Evolutionary conservation across 495 filamentous ascomycete genomes (phyloP).

Genomic region (Staphylotrichum longicolle): DNA sequence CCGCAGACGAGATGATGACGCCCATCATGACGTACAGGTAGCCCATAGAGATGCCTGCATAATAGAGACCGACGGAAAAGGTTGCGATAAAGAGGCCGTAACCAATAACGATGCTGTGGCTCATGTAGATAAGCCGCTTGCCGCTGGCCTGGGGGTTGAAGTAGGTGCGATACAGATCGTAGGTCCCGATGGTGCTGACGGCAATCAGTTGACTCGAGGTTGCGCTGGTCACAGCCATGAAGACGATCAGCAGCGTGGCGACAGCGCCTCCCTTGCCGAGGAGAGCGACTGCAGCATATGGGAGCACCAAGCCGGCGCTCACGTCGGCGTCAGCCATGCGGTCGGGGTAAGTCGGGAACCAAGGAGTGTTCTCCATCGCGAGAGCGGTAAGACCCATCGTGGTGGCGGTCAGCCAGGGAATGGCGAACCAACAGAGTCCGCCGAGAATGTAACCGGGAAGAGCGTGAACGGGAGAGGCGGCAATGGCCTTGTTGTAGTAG

Average conservation of each 20-base stretch:
- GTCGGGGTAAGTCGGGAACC: slow-evolving; percentile 69
- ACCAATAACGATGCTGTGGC: slow-evolving; percentile 68
- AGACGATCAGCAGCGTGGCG: slow-evolving; percentile 80
- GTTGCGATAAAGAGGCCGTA: slow-evolving; percentile 83
- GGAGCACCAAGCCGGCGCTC: slow-evolving; percentile 81
- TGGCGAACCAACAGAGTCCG: slow-evolving; percentile 91
- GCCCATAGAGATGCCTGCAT: slow-evolving; percentile 55
- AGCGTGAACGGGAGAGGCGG: slow-evolving; percentile 82
- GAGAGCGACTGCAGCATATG: slow-evolving; percentile 84
- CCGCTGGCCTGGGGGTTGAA: slow-evolving; percentile 64
- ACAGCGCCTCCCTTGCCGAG: slow-evolving; percentile 85
- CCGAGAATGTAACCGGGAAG: slow-evolving; percentile 92
- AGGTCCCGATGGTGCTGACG: slow-evolving; percentile 89
- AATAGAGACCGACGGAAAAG: slow-evolving; percentile 80
- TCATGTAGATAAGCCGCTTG: slow-evolving; percentile 79
- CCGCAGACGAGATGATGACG: slow-evolving; percentile 82
- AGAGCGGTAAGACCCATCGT: slow-evolving; percentile 92
- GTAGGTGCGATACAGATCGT: slow-evolving; percentile 81
- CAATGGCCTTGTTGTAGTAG: slow-evolving; percentile 95
- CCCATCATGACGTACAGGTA: slow-evolving; percentile 86
- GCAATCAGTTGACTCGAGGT: slow-evolving; percentile 89
- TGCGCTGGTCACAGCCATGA: slow-evolving; percentile 94
- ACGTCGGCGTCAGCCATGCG: slow-evolving; percentile 76
- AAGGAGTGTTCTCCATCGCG: slow-evolving; percentile 71
- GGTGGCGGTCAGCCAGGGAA: slow-evolving; percentile 88